phyloP scores from a whole-genome alignment of 495 filamentous ascomycete genomes.

The Penicillium soppii region DNA sequence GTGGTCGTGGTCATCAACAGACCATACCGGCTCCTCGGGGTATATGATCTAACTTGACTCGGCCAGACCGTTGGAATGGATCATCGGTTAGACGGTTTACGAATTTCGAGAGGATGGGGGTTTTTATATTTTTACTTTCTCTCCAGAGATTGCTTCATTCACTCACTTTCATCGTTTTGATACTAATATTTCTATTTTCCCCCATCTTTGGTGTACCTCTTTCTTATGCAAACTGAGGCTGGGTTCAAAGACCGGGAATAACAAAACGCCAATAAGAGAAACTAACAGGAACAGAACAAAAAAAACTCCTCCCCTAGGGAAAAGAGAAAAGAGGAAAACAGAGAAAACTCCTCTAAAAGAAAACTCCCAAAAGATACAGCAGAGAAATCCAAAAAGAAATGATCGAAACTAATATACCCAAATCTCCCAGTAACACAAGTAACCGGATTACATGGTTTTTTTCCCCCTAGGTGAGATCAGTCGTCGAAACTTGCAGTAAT shows the following conservation, averaged over 20 bases:
- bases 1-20: neutral
- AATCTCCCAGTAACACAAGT: slow-evolving; percentile 10
- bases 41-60: slow-evolving; percentile 32
- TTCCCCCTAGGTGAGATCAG: no score
- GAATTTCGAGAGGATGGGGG: neutral
- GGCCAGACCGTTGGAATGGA: slow-evolving; percentile 34
- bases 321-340: neutral
- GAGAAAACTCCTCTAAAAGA: neutral
- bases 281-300: neutral
- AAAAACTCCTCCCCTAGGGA: slow-evolving; percentile 11
- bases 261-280: neutral
- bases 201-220: neutral
- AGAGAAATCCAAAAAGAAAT: neutral
- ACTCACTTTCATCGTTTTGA: neutral
- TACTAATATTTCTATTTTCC: neutral
- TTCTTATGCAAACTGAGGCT: slow-evolving; percentile 14
- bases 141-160: slow-evolving; percentile 6
- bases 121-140: slow-evolving; percentile 1
- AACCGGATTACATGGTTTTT: no score
- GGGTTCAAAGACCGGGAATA: slow-evolving; percentile 9
- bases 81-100: slow-evolving; percentile 19
- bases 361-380: neutral
- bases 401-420: neutral
- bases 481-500: slow-evolving; percentile 12
- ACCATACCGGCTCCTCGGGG: slow-evolving; percentile 1